Evolutionary conservation across 768 basidiomycete species (phyloP).

Genomic region (Galerina marginata): DNA sequence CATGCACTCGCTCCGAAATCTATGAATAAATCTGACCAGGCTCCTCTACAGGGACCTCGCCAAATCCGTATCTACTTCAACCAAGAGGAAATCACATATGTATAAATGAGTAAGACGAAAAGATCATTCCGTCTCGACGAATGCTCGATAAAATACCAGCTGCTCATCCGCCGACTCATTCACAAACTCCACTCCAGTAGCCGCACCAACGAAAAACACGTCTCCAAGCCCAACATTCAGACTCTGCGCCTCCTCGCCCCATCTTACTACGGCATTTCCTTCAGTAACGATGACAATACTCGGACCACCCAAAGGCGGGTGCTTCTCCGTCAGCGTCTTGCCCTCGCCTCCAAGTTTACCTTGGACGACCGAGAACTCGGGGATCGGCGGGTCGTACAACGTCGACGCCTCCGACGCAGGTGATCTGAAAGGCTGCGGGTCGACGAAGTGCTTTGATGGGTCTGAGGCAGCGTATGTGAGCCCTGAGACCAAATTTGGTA

Average conservation of each 20-base stretch:
- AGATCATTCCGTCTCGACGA: conserved; percentile 46
- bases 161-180: conserved; percentile 34
- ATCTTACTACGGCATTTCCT: conserved; percentile 63
- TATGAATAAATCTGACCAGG: no score
- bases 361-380: conserved; percentile 89
- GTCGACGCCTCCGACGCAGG: conserved; percentile 27
- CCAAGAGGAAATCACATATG: neutral
- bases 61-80: neutral
- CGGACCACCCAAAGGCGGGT: conserved; percentile 77
- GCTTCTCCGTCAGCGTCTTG: conserved; percentile 50
- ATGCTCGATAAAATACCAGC: conserved; percentile 72
- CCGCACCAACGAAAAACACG: conserved; percentile 85
- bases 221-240: conserved; percentile 64
- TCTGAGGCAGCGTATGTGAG: conserved; percentile 84
- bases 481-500: conserved; percentile 85
- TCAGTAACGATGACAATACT: conserved; percentile 81
- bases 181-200: conserved; percentile 55
- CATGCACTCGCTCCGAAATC: no score
- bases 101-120: neutral
- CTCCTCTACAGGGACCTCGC: no score
- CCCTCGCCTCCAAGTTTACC: conserved; percentile 49
- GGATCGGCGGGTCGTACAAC: conserved; percentile 90
- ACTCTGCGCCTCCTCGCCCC: conserved; percentile 41
- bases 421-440: conserved; percentile 54
- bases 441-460: conserved; percentile 72